Base-by-base conservation (phyloP, 306 rosid genomes). In the Betula pendula region DNA sequence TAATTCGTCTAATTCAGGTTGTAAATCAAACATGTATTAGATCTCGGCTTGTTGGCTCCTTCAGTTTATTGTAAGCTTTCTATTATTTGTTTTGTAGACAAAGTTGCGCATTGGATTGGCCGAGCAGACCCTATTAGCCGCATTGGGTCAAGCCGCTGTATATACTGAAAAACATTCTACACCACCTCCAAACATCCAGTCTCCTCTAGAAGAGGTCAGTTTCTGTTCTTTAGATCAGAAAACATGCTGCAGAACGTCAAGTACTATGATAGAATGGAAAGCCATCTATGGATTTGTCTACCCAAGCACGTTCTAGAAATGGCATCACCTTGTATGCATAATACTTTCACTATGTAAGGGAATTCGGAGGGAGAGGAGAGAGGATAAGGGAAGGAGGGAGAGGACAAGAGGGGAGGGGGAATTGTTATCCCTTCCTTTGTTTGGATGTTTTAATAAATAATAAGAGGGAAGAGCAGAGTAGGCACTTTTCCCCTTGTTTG, bases 111-210 rank as follows among this genome's bases (percentile, higher is more conserved):
- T 92, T 76, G 99, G 97, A 65, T 83, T 75, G 72, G 97, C 94
- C 0, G 99, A 92, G 87, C 90, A 92, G 88, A 92, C 98, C 52
- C 93, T 92, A 58, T 82, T 95, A 81, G 90, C 97, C 83, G 96
- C 98, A 75, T 68, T 95, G 77, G 98, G 97, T 66, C 97, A 92
- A 80, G 98, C 98, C 80, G 91, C 97, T 53, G 91, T 88, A 60
- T 75, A 89, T 83, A 78, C 84, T 17, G 95, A 94, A 87, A 87
- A 91, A 68, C 91, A 87, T 79, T 89, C 93, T 59, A 81, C 77
- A 67, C 90, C 96, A 5, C 94, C 96, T 78, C 67, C 90, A 43
- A 80, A 71, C 59, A 77, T 88, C 80, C 90, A 89, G 75, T 87
- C 92, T 83, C 96, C 97, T 83, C 55, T 89, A 44, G 96, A 92